Evolutionary conservation across 1,139 yeast species (phyloP).

Genomic region (Dujonia santamariae): DNA sequence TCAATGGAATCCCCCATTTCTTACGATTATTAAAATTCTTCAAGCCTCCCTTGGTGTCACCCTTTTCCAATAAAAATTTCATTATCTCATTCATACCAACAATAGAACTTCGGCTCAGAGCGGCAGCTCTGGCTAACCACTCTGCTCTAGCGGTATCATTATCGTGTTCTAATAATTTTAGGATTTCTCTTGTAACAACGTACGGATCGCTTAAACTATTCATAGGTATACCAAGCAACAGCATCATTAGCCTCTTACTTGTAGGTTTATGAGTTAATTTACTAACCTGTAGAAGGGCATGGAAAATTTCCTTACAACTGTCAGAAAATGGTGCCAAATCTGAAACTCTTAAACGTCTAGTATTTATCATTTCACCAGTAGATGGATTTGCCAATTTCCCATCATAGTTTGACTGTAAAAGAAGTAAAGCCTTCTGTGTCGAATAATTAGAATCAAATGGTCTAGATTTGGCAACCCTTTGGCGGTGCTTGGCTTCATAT

Average conservation of each 20-base stretch:
- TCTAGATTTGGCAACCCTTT: neutral
- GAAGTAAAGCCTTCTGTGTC: conserved; percentile 22
- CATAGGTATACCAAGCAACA: conserved; percentile 44
- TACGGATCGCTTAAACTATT: conserved; percentile 55
- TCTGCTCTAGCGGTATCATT: conserved; percentile 50
- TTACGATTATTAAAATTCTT: conserved; percentile 51
- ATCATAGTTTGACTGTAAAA: conserved; percentile 22
- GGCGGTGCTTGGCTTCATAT: conserved; percentile 10
- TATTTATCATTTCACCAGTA: conserved; percentile 17
- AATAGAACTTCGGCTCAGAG: conserved; percentile 10
- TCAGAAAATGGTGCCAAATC: conserved; percentile 23
- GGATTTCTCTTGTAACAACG: conserved; percentile 50
- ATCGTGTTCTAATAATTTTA: conserved; percentile 46
- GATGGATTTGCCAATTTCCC: conserved; percentile 15
- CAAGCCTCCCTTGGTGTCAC: conserved; percentile 43
- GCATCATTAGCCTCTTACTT: conserved; percentile 41
- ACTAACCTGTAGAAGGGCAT: conserved; percentile 26
- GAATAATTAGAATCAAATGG: conserved; percentile 12
- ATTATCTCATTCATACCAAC: conserved; percentile 63
- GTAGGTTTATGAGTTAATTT: conserved; percentile 22
- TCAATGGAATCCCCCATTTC: conserved; percentile 56
- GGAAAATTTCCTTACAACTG: conserved; percentile 25
- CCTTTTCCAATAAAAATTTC: conserved; percentile 42
- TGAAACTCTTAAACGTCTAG: conserved; percentile 16
- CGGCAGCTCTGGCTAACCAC: conserved; percentile 48